Percentiles rank a stretch among this genome's conserved stretches.
Conservation (phyloP, 208 protist genomes). For the Acanthamoeba castellanii region DNA sequence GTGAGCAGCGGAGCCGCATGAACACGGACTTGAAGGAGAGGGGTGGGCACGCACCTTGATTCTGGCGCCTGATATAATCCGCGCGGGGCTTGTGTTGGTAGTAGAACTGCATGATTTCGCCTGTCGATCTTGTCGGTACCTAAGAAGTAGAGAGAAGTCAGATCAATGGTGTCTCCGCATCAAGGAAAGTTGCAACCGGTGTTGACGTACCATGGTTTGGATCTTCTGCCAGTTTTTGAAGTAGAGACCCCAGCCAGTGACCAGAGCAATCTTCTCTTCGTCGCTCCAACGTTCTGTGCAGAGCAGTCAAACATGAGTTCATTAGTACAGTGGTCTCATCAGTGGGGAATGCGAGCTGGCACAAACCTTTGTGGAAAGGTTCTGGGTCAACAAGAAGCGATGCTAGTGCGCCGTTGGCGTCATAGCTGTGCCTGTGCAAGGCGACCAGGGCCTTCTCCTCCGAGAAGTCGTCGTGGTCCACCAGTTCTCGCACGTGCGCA, state of each 20-base stretch:
- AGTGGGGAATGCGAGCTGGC: no score
- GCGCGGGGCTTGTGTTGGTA: conserved; percentile 26
- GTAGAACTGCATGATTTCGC: conserved; percentile 68
- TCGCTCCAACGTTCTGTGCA: not conserved
- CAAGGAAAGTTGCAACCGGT: not conserved
- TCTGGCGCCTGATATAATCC: not conserved
- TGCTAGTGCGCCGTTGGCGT: not conserved
- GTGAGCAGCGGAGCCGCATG: not conserved
- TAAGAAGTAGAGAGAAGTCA: not conserved
- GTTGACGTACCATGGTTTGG: not conserved
- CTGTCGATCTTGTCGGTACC: not conserved
- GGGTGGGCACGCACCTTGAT: not conserved
- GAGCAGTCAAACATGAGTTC: not conserved
- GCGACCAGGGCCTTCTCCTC: conserved; percentile 27
- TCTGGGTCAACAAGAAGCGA: not conserved
- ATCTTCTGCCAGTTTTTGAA: conserved; percentile 38
- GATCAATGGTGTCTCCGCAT: not conserved
- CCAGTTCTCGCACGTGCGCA: not conserved
- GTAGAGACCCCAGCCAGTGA: conserved; percentile 34
- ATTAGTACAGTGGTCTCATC: not conserved
- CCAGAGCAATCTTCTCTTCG: not conserved
- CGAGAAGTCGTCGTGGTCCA: not conserved
- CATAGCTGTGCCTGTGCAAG: conserved; percentile 15
- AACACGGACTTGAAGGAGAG: not conserved
- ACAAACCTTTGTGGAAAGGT: conserved; percentile 47